These are phyloP conservation scores for Paracamarosporium sp. DNA, from an alignment of 2,329 filamentous ascomycete species.

Conservation along the genomic window DNA sequence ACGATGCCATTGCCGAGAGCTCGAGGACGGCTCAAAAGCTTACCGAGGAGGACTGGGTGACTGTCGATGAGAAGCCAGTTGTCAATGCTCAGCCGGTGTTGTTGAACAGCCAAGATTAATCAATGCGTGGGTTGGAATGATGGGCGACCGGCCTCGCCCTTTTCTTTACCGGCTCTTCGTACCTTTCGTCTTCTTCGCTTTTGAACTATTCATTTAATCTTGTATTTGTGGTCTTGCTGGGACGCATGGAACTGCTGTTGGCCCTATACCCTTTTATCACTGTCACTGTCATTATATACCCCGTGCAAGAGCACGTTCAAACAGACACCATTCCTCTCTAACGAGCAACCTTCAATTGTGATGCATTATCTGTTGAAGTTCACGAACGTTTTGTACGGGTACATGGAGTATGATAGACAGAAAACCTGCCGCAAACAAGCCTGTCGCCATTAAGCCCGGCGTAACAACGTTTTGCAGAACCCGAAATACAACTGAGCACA, in stretches of 20 bases:
- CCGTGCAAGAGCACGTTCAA: neutral
- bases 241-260: neutral
- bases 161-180: neutral
- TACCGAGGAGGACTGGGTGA: constrained; percentile 34
- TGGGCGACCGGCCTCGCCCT: neutral
- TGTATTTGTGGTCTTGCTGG: neutral
- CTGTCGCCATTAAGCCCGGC: too few relatives aligned
- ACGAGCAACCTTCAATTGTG: too few relatives aligned
- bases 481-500: too few relatives aligned
- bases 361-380: too few relatives aligned
- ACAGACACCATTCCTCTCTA: neutral
- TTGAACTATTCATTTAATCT: neutral
- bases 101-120: neutral
- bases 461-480: too few relatives aligned
- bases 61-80: constrained; percentile 16
- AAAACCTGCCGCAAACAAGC: too few relatives aligned
- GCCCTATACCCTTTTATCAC: constrained; percentile 7
- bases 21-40: constrained; percentile 39
- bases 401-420: too few relatives aligned
- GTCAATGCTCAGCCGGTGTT: constrained; percentile 12
- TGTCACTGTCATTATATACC: constrained; percentile 3
- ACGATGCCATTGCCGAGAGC: constrained; percentile 42
- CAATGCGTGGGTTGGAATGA: neutral
- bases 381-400: too few relatives aligned
- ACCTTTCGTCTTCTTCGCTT: neutral